Evolutionary conservation across 805 yeast genomes (phyloP), one percentile per base, ranked within the genome.

Genomic region (Kazachstania taianensis): DNA sequence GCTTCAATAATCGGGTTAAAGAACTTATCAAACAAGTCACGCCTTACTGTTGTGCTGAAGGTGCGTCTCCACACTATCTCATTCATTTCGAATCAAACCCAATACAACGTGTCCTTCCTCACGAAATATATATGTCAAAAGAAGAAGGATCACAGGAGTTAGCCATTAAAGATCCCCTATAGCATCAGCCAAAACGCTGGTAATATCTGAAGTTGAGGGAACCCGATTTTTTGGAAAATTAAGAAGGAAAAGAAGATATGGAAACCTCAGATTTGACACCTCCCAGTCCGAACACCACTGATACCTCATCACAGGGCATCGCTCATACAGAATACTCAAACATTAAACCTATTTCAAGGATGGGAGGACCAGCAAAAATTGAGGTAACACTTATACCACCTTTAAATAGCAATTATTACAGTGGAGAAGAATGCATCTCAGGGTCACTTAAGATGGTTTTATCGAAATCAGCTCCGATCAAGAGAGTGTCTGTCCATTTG

Each of bases 401-500:
- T 5, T 25, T 35, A 9, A 56, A 59, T 44, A 55, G 44, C 39
- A 53, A 42, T 46, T 48, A 40, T 44, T 57, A 48, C 51, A 50
- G 48, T 24, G 42, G 51, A 9, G 39, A 49, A 35, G 59, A 57
- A 32, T 30, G 37, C 13, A 50, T 51, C 17, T 52, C 50, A 26
- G 63, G 57, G 6, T 39, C 38, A n/a, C 52, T 46, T 5, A 49
- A 40, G 9, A 40, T 55, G 3, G 42, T 44, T 13, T 43, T 47
- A 14, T 43, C 38, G 9, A 58, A 46, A 28, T 46, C 57, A 1
- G 32, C 49, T n/a, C 39, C 57, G 18, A 46, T 63, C 8, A 43
- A 47, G 31, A 36, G 46, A 28, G 53, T 61, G 45, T 81, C 63
- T 50, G 71, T 70, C 55, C 87, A 94, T 55, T 67, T 75, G 19